phyloP scores from a whole-genome alignment of 73 alveolate genomes.

The Paramecium pentaurelia region DNA sequence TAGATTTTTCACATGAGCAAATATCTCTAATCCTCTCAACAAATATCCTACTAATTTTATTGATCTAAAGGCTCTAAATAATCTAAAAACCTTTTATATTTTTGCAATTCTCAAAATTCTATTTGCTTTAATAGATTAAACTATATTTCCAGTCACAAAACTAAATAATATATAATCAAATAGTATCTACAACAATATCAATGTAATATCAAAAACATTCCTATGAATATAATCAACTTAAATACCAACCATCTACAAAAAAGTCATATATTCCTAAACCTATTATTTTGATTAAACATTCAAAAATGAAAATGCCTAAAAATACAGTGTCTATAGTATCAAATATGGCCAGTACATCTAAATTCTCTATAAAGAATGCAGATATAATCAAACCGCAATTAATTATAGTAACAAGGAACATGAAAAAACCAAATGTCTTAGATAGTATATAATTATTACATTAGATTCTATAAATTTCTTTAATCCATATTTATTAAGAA shows the following conservation, averaged over 20 bases:
- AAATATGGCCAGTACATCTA: neutral
- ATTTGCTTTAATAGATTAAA: slow-evolving; percentile 44
- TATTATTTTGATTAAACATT: neutral
- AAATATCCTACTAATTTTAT: slow-evolving; percentile 23
- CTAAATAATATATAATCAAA: slow-evolving; percentile 50
- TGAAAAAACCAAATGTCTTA: neutral
- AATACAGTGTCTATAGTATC: neutral
- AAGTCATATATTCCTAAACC: slow-evolving; percentile 2
- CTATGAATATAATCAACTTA: neutral
- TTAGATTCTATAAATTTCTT: neutral
- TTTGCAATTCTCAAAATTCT: slow-evolving; percentile 59
- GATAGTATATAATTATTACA: neutral
- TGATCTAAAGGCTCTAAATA: slow-evolving; percentile 58
- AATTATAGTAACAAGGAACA: neutral
- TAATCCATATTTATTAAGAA: neutral
- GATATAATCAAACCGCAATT: neutral
- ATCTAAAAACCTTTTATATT: slow-evolving; percentile 47
- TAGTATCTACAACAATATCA: slow-evolving; percentile 19
- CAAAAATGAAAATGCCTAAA: neutral
- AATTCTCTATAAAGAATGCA: slow-evolving; percentile 23
- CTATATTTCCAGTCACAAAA: slow-evolving; percentile 10
- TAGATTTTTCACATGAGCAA: slow-evolving; percentile 32
- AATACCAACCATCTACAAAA: slow-evolving; percentile 26
- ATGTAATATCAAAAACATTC: slow-evolving; percentile 47
- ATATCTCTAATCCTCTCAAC: slow-evolving; percentile 47